phyloP scores from a whole-genome alignment of 306 rosid species.

The Boehmeria nivea region DNA sequence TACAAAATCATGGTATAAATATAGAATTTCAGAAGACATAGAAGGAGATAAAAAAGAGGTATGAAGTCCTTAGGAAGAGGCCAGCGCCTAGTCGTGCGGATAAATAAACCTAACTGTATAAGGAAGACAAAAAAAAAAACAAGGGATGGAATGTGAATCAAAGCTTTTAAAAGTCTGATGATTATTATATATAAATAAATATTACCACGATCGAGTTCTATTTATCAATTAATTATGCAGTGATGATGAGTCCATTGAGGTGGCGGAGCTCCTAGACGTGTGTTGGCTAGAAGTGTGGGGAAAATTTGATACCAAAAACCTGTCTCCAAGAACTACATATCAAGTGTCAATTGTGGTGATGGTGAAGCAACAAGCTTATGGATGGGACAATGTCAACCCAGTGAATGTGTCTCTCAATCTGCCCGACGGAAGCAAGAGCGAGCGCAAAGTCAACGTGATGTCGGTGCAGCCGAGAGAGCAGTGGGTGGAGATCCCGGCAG shows the following conservation, averaged over 20 bases:
- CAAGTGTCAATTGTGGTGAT: conserved; percentile 44
- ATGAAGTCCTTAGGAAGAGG: too few species aligned
- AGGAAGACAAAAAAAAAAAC: too few species aligned
- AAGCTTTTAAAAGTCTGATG: too few species aligned
- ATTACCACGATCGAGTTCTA: too few species aligned
- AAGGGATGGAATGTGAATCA: too few species aligned
- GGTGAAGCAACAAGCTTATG: conserved; percentile 41
- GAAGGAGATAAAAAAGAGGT: too few species aligned
- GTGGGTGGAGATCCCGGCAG: conserved; percentile 55
- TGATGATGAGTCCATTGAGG: conserved; percentile 38
- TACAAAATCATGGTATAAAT: too few species aligned
- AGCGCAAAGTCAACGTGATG: conserved; percentile 35
- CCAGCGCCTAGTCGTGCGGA: too few species aligned
- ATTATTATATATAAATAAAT: too few species aligned
- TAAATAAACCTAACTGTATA: too few species aligned
- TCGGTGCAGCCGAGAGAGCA: conserved; percentile 16
- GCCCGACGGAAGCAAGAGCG: conserved; percentile 51
- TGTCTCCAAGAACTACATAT: conserved; percentile 48
- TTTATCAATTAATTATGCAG: conserved; percentile 37
- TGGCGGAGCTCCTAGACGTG: conserved; percentile 46
- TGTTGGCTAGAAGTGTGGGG: conserved; percentile 77
- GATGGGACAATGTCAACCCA: conserved; percentile 55
- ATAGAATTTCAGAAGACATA: too few species aligned
- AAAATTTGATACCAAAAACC: conserved; percentile 46
- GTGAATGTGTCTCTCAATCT: conserved; percentile 46